These are phyloP conservation scores for Penicillium sp. DNA, from an alignment of 2,329 filamentous ascomycete species.

Conservation along the genomic window DNA sequence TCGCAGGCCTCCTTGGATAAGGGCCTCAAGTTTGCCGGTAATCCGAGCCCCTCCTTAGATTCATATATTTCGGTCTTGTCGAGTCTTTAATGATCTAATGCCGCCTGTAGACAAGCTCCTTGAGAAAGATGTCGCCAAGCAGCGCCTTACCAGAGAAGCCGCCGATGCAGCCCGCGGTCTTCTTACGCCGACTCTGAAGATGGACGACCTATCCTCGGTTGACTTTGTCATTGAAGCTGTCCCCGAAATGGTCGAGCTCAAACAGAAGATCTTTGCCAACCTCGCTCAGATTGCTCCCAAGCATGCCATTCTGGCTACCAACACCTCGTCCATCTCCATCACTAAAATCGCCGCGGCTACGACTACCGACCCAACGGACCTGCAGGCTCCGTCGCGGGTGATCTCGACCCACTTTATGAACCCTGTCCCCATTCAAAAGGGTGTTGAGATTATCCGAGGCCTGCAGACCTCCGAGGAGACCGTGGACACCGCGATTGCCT, in stretches of 20 bases:
- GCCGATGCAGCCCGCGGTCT: slow-evolving; percentile 68
- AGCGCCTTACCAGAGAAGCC: slow-evolving; percentile 75
- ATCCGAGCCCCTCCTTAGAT: slow-evolving; percentile 15
- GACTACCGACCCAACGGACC: slow-evolving; percentile 70
- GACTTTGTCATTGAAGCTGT: slow-evolving; percentile 99
- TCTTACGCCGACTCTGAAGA: slow-evolving; percentile 64
- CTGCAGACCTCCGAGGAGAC: slow-evolving; percentile 84
- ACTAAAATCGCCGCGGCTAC: slow-evolving; percentile 91
- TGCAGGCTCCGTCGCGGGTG: slow-evolving; percentile 77
- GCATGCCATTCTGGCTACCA: slow-evolving; percentile 89
- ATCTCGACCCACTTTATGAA: slow-evolving; percentile 99
- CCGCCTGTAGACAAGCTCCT: slow-evolving; percentile 73
- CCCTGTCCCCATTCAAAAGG: slow-evolving; percentile 92
- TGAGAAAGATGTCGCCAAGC: slow-evolving; percentile 85
- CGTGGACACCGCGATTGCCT: slow-evolving; percentile 73
- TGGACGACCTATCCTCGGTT: slow-evolving; percentile 73
- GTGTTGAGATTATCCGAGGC: slow-evolving; percentile 94
- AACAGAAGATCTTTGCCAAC: slow-evolving; percentile 78
- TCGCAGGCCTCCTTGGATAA: slow-evolving; percentile 83
- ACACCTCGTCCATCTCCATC: slow-evolving; percentile 98
- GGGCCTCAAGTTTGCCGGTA: slow-evolving; percentile 82
- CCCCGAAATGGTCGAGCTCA: slow-evolving; percentile 83
- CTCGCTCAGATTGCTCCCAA: slow-evolving; percentile 75
- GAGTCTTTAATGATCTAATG: background rate
- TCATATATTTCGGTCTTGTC: background rate